Base-by-base conservation (phyloP, 441 rosid genomes). In the Gossypium schwendimanii region DNA sequence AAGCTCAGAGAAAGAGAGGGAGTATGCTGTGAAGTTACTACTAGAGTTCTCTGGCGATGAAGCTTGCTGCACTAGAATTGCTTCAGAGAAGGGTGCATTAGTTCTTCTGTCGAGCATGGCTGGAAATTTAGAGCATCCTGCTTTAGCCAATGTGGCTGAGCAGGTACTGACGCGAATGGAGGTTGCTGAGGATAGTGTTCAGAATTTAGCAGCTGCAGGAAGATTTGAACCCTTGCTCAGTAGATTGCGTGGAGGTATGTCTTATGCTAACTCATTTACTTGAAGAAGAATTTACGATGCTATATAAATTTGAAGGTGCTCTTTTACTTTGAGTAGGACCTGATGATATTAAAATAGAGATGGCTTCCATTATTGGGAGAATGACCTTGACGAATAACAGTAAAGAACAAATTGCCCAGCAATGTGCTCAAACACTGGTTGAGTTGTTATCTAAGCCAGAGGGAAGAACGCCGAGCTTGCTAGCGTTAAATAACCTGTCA, bases 61-160 rank as follows among this genome's bases (percentile, higher is more conserved):
- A 74, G 77, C 78, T 63, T 72, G 73, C 50, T 84, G 85, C 64
- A 63, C 45, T 55, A 66, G 73, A 72, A 72, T 82, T 45, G 80
- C 84, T 55, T 80, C 77, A 11, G 85, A 82, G 75, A 82, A 84
- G 62, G 81, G 85, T n/a, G 87, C 87, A 49, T 69, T 80, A 57
- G 80, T 84, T 74, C 87, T 80, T 66, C 85, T 82, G 52, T 60
- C 82, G 12, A 80, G 78, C 81, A 78, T 82, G 82, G 81, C 85
- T 24, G 84, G 80, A 73, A 79, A 76, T 69, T 71, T 69, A 63
- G 87, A 82, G 78, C 72, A 78, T 76, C 81, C 80, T 69, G 52
- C 82, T 50, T 72, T 81, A 71, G 79, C 82, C 54, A 84, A 81
- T 55, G 70, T 76, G 28, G 85, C 85, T 54, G 85, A 74, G 67